Conservation (phyloP, 805 yeast genomes). For the Candida awuae region DNA sequence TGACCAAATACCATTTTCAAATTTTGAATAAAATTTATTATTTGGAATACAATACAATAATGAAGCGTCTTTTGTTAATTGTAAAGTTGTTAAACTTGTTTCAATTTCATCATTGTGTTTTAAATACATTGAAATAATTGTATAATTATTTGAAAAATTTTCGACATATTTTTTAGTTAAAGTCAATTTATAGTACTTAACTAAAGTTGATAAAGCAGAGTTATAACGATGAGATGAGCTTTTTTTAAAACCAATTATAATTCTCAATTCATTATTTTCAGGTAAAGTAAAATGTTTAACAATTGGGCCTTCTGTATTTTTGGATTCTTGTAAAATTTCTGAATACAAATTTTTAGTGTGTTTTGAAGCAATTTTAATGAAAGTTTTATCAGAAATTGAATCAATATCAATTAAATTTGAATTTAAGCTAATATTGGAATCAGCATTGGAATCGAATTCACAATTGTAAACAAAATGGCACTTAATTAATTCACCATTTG, state of each 20-base stretch:
- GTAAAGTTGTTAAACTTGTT: slow-evolving; percentile 56
- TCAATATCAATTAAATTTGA: slow-evolving; percentile 42
- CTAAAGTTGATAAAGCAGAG: slow-evolving; percentile 78
- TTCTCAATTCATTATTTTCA: slow-evolving; percentile 74
- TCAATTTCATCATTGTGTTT: slow-evolving; percentile 50
- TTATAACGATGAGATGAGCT: slow-evolving; percentile 79
- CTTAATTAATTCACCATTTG: slow-evolving; percentile 38
- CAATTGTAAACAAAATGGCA: slow-evolving; percentile 83
- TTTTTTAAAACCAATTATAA: slow-evolving; percentile 82
- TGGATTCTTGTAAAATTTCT: slow-evolving; percentile 60
- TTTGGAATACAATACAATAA: slow-evolving; percentile 85
- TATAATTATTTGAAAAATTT: slow-evolving; percentile 82
- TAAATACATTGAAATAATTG: slow-evolving; percentile 81
- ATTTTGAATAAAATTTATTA: slow-evolving; percentile 67
- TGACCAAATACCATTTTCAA: slow-evolving; percentile 69
- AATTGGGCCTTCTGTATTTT: slow-evolving; percentile 80
- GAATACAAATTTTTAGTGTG: slow-evolving; percentile 76
- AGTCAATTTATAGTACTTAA: slow-evolving; percentile 78
- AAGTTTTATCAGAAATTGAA: slow-evolving; percentile 69
- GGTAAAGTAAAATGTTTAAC: slow-evolving; percentile 79
- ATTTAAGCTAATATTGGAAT: background rate
- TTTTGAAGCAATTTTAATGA: slow-evolving; percentile 65
- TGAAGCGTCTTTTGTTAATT: slow-evolving; percentile 90
- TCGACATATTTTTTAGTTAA: slow-evolving; percentile 90
- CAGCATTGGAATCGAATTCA: slow-evolving; percentile 29